Evolutionary conservation across 2,329 filamentous ascomycete genomes (phyloP).

Genomic region (Hypoxylon sp.): DNA sequence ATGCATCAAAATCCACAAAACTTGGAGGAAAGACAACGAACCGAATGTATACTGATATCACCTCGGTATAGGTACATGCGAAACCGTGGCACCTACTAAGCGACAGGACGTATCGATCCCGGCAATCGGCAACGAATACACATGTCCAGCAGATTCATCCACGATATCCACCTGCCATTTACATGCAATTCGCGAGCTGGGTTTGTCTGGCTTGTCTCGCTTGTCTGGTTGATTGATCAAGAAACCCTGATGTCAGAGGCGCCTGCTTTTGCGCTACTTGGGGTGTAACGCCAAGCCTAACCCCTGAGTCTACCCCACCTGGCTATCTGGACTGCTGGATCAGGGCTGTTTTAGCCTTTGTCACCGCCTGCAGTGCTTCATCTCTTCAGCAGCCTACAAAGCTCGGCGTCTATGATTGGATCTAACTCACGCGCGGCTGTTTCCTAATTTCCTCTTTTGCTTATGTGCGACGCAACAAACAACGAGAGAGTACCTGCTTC

Average conservation of each 20-base stretch:
- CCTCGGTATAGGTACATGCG: slow-evolving; percentile 16
- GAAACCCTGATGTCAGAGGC: slow-evolving; percentile 40
- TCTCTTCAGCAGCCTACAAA: slow-evolving; percentile 19
- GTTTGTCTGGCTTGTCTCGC: background rate
- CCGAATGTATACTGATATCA: slow-evolving; percentile 15
- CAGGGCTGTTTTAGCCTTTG: slow-evolving; percentile 6
- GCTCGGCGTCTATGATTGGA: slow-evolving; percentile 34
- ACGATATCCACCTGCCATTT: slow-evolving; percentile 11
- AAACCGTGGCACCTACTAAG: background rate
- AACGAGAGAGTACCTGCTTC: no score
- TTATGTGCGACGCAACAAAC: slow-evolving; percentile 4
- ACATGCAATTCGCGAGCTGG: slow-evolving; percentile 6
- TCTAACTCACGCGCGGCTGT: slow-evolving; percentile 42
- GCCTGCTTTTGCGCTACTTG: slow-evolving; percentile 11
- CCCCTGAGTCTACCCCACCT: slow-evolving; percentile 34
- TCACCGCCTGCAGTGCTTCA: slow-evolving; percentile 24
- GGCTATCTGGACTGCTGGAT: slow-evolving; percentile 22
- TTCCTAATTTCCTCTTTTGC: slow-evolving; percentile 15
- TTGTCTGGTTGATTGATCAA: slow-evolving; percentile 25
- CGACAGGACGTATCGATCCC: slow-evolving; percentile 19
- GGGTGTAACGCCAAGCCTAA: slow-evolving; percentile 15
- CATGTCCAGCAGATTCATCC: background rate
- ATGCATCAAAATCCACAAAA: slow-evolving; percentile 32
- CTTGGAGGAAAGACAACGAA: slow-evolving; percentile 12
- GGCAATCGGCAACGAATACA: slow-evolving; percentile 17